A percentile compares a stretch with the other conserved stretches of the same genome.
phyloP scores from a whole-genome alignment of 345 rosid species.

The Capsella bursapastoris region DNA sequence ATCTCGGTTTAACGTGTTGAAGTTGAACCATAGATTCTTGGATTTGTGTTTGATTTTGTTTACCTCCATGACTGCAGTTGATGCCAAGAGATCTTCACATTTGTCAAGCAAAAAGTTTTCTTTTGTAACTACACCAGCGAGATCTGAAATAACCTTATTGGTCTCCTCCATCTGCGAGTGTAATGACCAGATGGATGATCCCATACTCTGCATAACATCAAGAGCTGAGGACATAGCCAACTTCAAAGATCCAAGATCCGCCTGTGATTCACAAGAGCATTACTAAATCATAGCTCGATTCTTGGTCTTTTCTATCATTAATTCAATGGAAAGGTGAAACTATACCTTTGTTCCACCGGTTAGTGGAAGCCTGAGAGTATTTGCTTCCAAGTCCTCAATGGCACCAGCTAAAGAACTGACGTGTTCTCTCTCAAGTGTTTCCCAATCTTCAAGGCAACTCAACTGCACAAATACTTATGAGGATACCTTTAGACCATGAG shows the following conservation, averaged over 20 bases:
- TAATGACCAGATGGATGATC: conserved; percentile 68
- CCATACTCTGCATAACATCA: conserved; percentile 83
- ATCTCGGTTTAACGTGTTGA: conserved; percentile 7
- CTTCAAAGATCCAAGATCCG: conserved; percentile 67
- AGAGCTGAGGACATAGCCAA: conserved; percentile 82
- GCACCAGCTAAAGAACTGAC: conserved; percentile 70
- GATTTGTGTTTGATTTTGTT: not conserved
- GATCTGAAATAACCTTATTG: conserved; percentile 64
- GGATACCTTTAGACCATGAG: conserved; percentile 28
- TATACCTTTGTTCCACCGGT: conserved; percentile 79
- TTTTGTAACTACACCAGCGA: conserved; percentile 56
- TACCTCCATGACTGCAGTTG: conserved; percentile 78
- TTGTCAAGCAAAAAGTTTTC: conserved; percentile 68
- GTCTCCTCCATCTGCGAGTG: conserved; percentile 69
- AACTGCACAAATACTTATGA: conserved; percentile 53
- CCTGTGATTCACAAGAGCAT: conserved; percentile 55
- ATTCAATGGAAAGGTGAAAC: conserved; percentile 25
- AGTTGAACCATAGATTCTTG: not conserved
- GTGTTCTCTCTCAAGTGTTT: conserved; percentile 75
- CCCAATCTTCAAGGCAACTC: conserved; percentile 80
- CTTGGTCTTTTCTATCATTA: not conserved
- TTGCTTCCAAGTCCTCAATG: conserved; percentile 80
- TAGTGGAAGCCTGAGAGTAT: conserved; percentile 82
- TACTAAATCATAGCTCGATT: not conserved
- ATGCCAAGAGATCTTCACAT: conserved; percentile 71